Percentiles rank a stretch among this genome's conserved stretches.
phyloP scores from a whole-genome alignment of 257 asterid genomes.

The Capsicum baccatum region DNA sequence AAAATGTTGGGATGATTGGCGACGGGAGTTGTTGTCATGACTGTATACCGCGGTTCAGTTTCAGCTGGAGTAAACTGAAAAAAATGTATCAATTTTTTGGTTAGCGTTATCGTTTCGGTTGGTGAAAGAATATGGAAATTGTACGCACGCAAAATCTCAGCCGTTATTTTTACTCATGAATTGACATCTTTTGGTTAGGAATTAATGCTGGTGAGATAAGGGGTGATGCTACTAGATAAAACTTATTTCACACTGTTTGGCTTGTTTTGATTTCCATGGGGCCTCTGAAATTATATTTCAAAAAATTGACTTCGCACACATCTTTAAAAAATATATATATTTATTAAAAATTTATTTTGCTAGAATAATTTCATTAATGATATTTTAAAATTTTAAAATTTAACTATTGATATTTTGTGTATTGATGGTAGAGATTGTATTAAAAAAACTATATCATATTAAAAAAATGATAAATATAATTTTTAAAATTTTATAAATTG shows the following conservation, averaged over 20 bases:
- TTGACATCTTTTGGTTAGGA: not conserved
- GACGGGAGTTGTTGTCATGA: constrained; percentile 23
- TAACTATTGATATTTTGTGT: too few relatives aligned
- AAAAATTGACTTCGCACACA: too few relatives aligned
- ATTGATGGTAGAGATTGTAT: too few relatives aligned
- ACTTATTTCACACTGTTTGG: not conserved
- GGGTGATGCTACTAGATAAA: constrained; percentile 6
- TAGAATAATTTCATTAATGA: too few relatives aligned
- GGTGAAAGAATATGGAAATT: not conserved
- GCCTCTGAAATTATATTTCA: too few relatives aligned
- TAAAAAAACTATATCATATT: too few relatives aligned
- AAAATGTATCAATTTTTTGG: not conserved
- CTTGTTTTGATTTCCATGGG: too few relatives aligned
- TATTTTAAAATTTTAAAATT: too few relatives aligned
- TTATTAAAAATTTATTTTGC: too few relatives aligned
- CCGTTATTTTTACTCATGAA: not conserved
- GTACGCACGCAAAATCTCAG: not conserved
- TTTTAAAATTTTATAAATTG: too few relatives aligned
- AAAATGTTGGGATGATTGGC: constrained; percentile 23
- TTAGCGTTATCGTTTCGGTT: constrained; percentile 8
- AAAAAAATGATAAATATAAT: too few relatives aligned
- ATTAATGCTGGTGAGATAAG: constrained; percentile 10
- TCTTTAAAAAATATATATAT: too few relatives aligned
- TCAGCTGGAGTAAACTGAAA: not conserved
- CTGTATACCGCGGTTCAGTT: not conserved